Percentiles rank a stretch among this genome's conserved stretches.
Evolutionary conservation across 805 yeast species (phyloP).

Genomic region (Saccharomyces kudriavzevii): DNA sequence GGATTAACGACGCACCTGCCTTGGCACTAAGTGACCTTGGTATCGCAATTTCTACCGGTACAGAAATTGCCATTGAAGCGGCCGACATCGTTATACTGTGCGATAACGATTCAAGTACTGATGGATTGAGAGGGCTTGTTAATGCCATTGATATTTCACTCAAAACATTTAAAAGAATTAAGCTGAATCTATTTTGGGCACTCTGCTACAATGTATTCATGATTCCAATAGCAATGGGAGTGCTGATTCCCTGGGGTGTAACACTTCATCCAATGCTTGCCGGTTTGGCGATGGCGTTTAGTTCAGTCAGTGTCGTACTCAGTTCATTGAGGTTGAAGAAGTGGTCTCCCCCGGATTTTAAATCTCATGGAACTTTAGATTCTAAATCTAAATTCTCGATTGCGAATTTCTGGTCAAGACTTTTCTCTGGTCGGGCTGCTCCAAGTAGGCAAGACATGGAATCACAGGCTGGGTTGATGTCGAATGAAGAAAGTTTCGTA

Average conservation of each 20-base stretch:
- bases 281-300: slow-evolving; percentile 85
- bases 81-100: slow-evolving; percentile 81
- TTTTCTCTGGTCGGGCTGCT: not conserved
- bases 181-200: slow-evolving; percentile 82
- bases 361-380: not conserved
- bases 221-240: slow-evolving; percentile 92
- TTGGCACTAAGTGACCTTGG: slow-evolving; percentile 83
- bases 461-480: slow-evolving; percentile 11
- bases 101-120: slow-evolving; percentile 21
- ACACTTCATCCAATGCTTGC: slow-evolving; percentile 84
- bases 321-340: slow-evolving; percentile 65
- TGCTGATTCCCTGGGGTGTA: slow-evolving; percentile 69
- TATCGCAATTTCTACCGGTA: slow-evolving; percentile 83
- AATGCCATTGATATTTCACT: slow-evolving; percentile 62
- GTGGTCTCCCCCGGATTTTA: slow-evolving; percentile 41
- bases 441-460: slow-evolving; percentile 14
- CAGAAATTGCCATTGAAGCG: slow-evolving; percentile 95
- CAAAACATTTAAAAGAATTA: slow-evolving; percentile 64
- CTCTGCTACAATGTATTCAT: slow-evolving; percentile 72
- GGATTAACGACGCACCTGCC: slow-evolving; percentile 97
- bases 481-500: not conserved
- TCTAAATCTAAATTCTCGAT: not conserved
- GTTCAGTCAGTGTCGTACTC: slow-evolving; percentile 80
- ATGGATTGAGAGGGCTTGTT: slow-evolving; percentile 40
- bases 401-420: not conserved